These are phyloP conservation scores for Apiospora pterosperma DNA, from an alignment of 2,329 filamentous ascomycete species.

Conservation along the genomic window DNA sequence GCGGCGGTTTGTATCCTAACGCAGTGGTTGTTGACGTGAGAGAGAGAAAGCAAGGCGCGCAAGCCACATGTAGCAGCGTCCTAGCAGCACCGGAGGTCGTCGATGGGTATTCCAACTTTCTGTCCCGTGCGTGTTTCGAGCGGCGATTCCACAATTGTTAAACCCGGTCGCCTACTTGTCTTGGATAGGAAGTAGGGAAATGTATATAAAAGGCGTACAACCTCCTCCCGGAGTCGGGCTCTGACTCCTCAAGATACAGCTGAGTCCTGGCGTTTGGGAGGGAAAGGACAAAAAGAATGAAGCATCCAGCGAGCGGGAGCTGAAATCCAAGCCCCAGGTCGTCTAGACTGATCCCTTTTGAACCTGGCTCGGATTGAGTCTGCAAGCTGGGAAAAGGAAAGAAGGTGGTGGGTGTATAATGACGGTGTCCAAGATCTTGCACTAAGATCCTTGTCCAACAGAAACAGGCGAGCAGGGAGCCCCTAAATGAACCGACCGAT, in stretches of 20 bases:
- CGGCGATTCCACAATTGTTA: not conserved
- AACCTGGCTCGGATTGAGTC: not conserved
- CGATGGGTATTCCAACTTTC: not conserved
- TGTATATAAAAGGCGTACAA: not conserved
- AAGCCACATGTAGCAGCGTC: not conserved
- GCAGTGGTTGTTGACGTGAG: not conserved
- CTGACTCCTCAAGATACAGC: not conserved
- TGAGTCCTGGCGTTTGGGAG: not conserved
- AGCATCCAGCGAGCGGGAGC: not conserved
- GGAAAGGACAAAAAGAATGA: not conserved
- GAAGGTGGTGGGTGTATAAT: not conserved
- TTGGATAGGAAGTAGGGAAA: not conserved
- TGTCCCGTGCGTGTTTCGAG: not conserved
- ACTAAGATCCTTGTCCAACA: not conserved
- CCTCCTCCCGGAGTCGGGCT: not conserved
- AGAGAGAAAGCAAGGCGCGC: not conserved
- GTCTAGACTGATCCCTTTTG: not conserved
- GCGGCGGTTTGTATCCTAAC: not conserved
- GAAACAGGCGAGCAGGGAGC: no score
- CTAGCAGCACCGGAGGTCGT: not conserved
- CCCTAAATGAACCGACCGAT: no score
- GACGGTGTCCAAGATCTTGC: conserved; percentile 4
- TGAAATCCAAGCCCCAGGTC: not conserved
- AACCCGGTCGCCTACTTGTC: not conserved
- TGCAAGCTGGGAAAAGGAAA: not conserved